Evolutionary conservation across 192 early-diverging fungal species (phyloP).

Genomic region (Dissophora ornata): DNA sequence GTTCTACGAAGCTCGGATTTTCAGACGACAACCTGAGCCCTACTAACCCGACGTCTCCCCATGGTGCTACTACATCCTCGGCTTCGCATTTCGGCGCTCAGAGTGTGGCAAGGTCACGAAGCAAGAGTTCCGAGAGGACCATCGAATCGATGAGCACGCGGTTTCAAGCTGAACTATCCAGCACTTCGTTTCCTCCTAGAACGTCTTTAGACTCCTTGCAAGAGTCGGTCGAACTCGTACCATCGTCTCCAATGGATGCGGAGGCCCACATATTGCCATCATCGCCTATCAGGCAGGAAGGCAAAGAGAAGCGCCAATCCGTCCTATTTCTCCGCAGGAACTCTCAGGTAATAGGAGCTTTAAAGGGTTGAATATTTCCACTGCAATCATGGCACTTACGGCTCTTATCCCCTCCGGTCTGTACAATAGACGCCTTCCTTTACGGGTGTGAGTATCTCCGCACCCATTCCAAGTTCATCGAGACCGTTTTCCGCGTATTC

Average conservation of each 20-base stretch:
- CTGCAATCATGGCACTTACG: too few species aligned
- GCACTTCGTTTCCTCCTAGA: neutral
- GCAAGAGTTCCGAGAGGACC: conserved; percentile 22
- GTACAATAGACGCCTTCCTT: neutral
- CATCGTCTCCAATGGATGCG: neutral
- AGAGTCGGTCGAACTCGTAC: neutral
- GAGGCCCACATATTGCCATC: neutral
- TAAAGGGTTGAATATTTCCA: too few species aligned
- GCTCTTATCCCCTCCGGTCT: too few species aligned
- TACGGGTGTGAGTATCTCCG: conserved; percentile 27
- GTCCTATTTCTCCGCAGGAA: conserved; percentile 11
- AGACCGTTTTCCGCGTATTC: conserved; percentile 24
- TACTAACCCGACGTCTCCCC: conserved; percentile 9
- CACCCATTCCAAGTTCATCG: conserved; percentile 15
- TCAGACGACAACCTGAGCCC: conserved; percentile 41
- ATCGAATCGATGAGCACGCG: conserved; percentile 2
- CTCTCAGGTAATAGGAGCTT: conserved; percentile 10
- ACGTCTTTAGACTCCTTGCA: conserved; percentile 11
- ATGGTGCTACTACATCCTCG: neutral
- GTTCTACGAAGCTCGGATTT: conserved; percentile 15
- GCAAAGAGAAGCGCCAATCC: conserved; percentile 25
- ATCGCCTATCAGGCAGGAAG: neutral
- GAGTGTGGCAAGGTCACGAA: conserved; percentile 15
- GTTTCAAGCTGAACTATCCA: neutral
- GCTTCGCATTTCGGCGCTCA: neutral